phyloP scores from a whole-genome alignment of 225 moss, liverwort and hornwort genomes.

The Physcomitrium patens region DNA sequence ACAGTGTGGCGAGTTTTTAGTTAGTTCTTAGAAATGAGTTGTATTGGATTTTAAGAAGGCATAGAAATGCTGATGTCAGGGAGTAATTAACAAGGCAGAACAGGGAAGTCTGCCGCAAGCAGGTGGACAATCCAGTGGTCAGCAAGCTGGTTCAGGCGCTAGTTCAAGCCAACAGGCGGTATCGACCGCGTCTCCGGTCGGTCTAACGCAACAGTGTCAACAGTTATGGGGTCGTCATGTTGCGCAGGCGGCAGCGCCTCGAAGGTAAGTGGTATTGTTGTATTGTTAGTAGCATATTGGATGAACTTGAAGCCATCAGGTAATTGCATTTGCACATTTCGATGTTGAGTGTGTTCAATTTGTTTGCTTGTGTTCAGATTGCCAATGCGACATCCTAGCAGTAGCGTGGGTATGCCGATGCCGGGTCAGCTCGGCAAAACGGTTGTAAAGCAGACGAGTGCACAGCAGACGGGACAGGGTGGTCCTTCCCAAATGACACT shows the following conservation, averaged over 20 bases:
- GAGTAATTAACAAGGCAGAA: conserved; percentile 38
- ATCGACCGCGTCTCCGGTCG: conserved; percentile 21
- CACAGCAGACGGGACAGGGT: conserved; percentile 32
- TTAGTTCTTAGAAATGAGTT: not conserved
- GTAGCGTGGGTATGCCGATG: conserved; percentile 28
- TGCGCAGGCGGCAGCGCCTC: conserved; percentile 35
- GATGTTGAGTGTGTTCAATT: not conserved
- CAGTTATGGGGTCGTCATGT: conserved; percentile 31
- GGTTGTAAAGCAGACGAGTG: conserved; percentile 15
- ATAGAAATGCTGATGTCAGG: conserved; percentile 31
- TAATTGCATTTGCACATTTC: too few relatives aligned
- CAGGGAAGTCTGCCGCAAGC: conserved; percentile 29
- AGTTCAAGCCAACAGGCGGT: conserved; percentile 24
- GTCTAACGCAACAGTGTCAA: conserved; percentile 24
- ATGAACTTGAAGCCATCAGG: too few relatives aligned
- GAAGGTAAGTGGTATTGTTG: conserved; percentile 36
- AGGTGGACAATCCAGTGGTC: conserved; percentile 14
- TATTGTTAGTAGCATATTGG: too few relatives aligned
- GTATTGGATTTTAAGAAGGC: conserved; percentile 6
- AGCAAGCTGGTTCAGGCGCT: conserved; percentile 27
- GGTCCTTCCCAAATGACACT: conserved; percentile 24
- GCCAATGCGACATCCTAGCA: conserved; percentile 34
- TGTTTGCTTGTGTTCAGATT: conserved; percentile 28
- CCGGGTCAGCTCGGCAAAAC: conserved; percentile 33
- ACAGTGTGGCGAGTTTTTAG: not conserved